phyloP scores from a whole-genome alignment of 345 rosid species.

The Sisymbrium irio region DNA sequence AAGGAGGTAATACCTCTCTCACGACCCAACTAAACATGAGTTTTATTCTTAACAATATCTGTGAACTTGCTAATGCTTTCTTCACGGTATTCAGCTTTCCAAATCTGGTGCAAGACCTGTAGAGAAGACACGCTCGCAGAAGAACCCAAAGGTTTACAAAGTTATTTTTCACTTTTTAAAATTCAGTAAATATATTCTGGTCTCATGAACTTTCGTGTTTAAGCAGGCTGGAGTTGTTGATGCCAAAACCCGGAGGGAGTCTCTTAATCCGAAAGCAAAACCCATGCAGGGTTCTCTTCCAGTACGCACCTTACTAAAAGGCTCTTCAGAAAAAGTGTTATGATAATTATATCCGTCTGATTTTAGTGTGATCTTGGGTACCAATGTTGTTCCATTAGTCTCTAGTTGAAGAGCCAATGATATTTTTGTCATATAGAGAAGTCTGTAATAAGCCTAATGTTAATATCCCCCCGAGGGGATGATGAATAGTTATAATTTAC shows the following conservation, averaged over 20 bases:
- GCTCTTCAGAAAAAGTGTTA: conserved; percentile 20
- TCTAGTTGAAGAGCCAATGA: conserved; percentile 7
- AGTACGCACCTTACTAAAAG: conserved; percentile 2
- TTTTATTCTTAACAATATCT: not conserved
- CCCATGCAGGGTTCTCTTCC: conserved; percentile 16
- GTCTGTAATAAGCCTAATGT: conserved; percentile 17
- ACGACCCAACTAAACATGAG: not conserved
- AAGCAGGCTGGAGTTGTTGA: conserved; percentile 27
- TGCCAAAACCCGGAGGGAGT: conserved; percentile 15
- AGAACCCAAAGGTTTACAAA: conserved; percentile 27
- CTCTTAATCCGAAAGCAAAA: conserved; percentile 21
- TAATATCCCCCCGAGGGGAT: conserved; percentile 3
- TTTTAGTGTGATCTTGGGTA: conserved; percentile 7
- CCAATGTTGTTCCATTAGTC: conserved; percentile 19
- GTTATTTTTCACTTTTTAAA: not conserved
- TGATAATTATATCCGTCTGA: not conserved
- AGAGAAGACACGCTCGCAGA: conserved; percentile 26
- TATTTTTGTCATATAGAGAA: conserved; percentile 22
- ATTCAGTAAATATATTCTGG: not conserved
- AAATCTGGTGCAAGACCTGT: conserved; percentile 23
- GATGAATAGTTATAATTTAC: conserved; percentile 14
- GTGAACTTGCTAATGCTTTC: not conserved
- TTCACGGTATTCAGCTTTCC: not conserved
- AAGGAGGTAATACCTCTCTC: conserved; percentile 28
- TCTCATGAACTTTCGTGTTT: conserved; percentile 13